Base-by-base conservation (phyloP, 805 yeast species). In the Cyberlindnera mrakii region DNA sequence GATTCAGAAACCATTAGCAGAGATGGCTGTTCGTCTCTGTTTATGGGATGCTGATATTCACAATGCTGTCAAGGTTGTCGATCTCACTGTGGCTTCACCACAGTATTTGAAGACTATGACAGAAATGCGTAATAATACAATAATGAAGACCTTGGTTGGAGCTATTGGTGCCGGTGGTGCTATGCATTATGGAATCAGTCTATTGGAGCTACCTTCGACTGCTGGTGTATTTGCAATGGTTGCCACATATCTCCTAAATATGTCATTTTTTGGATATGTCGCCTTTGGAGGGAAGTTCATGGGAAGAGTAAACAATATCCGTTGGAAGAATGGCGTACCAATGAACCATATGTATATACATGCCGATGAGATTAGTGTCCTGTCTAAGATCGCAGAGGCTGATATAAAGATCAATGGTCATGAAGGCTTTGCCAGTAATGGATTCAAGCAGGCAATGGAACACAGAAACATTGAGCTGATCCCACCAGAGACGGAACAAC, bases 341-440 rank as follows among this genome's bases (percentile, higher is more conserved):
- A 79, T 82, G 42, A 68, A 73, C 25, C 72, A 77, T 49, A 80
- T 88, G 80, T 80, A 68, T 55, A 63, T 68, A 44, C 85, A 80
- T 58, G 74, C 81, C 17, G 85, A 81, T 51, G 86, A 84, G 57
- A 68, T 85, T 70, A 64, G 74, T 46, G 78, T 85, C 80, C 72
- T 82, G 35, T 67, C 84, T 1, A 71, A 74, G 51, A 71, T 83
- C 29, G 72, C 84, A 29, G 86, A 82, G 46, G 75, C 83, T 39
- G 89, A 86, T 15, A 39, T 45, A 14, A 32, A 29, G 10, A 30
- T 54, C n/a, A 49, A 44, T 35, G 56, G 54, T 17, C 36, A 43
- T 29, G 56, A 51, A 13, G 55, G 56, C 1, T 51, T 45, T 36
- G 44, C 46, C 3, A 47, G 51, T 27, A 45, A 45, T 13, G 49